Percentiles rank a stretch among this genome's conserved stretches.
Evolutionary conservation across 2,329 filamentous ascomycete genomes (phyloP).

Genomic region (Allantophomopsis lycopodina): DNA sequence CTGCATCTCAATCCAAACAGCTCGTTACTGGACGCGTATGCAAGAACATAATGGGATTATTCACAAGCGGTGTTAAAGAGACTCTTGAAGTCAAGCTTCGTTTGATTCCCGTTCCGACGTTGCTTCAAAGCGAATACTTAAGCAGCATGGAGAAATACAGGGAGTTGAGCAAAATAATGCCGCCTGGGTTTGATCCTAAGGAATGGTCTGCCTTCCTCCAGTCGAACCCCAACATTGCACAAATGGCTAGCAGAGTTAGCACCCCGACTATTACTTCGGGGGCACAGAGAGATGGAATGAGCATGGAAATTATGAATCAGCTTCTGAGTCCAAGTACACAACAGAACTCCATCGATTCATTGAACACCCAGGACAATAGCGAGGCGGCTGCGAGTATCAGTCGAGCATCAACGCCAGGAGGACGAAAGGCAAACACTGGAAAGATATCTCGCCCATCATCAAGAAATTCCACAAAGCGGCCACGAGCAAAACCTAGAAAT

Average conservation of each 20-base stretch:
- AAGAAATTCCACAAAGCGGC: constrained; percentile 14
- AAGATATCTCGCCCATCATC: constrained; percentile 14
- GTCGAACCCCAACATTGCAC: constrained; percentile 44
- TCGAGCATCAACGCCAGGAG: constrained; percentile 3
- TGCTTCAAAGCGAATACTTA: constrained; percentile 43
- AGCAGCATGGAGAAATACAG: constrained; percentile 47
- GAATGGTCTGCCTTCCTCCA: constrained; percentile 72
- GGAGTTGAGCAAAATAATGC: constrained; percentile 40
- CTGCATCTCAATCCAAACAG: constrained; percentile 45
- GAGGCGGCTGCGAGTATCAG: constrained; percentile 6
- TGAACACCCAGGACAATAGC: constrained; percentile 6
- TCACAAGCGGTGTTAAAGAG: constrained; percentile 71
- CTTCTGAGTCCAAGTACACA: constrained; percentile 16
- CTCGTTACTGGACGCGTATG: constrained; percentile 84
- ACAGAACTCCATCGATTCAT: constrained; percentile 8
- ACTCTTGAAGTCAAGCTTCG: constrained; percentile 89
- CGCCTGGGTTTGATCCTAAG: constrained; percentile 50
- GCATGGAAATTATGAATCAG: constrained; percentile 19
- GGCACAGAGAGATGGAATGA: constrained; percentile 12
- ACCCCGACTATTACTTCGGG: constrained; percentile 3
- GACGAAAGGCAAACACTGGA: constrained; percentile 1
- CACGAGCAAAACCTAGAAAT: constrained; percentile 4
- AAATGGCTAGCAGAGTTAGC: constrained; percentile 11
- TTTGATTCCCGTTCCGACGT: constrained; percentile 56
- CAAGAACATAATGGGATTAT: constrained; percentile 72